Evolutionary conservation across 2,329 filamentous ascomycete genomes (phyloP), one percentile per base, ranked within the genome.

Genomic region (Trichoderma sp.): DNA sequence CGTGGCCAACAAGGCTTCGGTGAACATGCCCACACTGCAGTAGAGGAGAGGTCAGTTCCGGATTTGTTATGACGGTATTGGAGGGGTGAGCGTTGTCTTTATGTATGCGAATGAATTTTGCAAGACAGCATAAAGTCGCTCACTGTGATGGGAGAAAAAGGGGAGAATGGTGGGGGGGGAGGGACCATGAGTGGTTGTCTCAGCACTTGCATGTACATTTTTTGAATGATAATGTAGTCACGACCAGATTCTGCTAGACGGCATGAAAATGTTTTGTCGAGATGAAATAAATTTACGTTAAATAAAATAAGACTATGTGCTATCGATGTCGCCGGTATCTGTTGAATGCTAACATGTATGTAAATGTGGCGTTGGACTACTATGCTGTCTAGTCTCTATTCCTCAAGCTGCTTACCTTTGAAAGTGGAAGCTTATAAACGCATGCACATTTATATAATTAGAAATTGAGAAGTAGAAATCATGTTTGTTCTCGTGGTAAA

Each of bases 1-100:
- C 0, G 87, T 96, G 59, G 90, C 89, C 67, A 91, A 90, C 73
- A 95, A 94, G 86, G 94, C 94, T 18, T 89, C 90, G 75, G 93
- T 96, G 13, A 87, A 92, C 71, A 98, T 98, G 95, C 95, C 95
- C n/a, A 70, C 69, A 26, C 66, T 70, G 39, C 52, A 70, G 46
- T 70, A 68, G 58, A 46, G 13, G 64, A 14, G 5, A 32, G 14
- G n/a, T 13, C 28, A 7, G 34, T 21, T 28, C 13, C 16, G 13
- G 18, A 14, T 28, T 14, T 14, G 24, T 26, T 16, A 4, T 34
- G 28, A 34, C 32, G n/a, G 13, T 11, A 46, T 43, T n/a, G 10
- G 34, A 26, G 28, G 8, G 11, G 30, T 26, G 26, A 18, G 39
- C 39, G 39, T 43, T 43, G 39, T 43, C 39, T 43, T 16, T n/a